These are phyloP conservation scores for Clarireedia homoeocarpa DNA, from an alignment of 2,329 filamentous ascomycete genomes.

Conservation along the genomic window DNA sequence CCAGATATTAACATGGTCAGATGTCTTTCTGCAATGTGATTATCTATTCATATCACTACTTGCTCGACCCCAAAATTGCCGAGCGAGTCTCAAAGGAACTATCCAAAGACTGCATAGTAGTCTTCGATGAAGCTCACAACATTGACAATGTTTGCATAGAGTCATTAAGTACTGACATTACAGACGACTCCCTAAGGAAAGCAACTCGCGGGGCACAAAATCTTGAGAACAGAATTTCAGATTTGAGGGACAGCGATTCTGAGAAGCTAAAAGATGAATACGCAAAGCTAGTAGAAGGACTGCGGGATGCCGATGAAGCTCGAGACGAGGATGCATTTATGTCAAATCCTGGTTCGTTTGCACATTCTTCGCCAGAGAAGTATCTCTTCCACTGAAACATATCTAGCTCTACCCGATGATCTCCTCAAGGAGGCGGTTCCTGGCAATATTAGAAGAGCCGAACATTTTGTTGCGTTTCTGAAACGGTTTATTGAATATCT, in stretches of 20 bases:
- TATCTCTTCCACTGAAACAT: conserved; percentile 9
- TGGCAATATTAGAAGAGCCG: conserved; percentile 89
- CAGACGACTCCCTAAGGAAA: conserved; percentile 86
- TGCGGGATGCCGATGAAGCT: conserved; percentile 81
- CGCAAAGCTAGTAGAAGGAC: conserved; percentile 84
- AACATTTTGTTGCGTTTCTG: conserved; percentile 91
- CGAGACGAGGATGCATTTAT: conserved; percentile 94
- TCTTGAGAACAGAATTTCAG: conserved; percentile 79
- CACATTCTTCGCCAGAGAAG: background rate
- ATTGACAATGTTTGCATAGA: conserved; percentile 99
- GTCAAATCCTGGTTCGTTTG: conserved; percentile 61
- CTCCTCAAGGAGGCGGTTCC: conserved; percentile 92
- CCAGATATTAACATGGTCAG: conserved; percentile 34
- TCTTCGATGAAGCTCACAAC: conserved; percentile 98
- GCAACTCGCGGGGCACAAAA: conserved; percentile 87
- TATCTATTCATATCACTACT: conserved; percentile 98
- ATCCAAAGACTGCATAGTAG: conserved; percentile 96
- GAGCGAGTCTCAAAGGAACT: conserved; percentile 76
- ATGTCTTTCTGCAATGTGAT: conserved; percentile 99
- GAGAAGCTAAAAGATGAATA: conserved; percentile 94
- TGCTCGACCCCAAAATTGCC: conserved; percentile 95
- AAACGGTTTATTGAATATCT: conserved; percentile 97
- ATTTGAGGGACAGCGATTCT: conserved; percentile 94
- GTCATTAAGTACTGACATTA: conserved; percentile 91
- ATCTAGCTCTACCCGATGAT: conserved; percentile 73